These are phyloP conservation scores for Porcisia deanei DNA, from an alignment of 208 protist species.

Conservation along the genomic window DNA sequence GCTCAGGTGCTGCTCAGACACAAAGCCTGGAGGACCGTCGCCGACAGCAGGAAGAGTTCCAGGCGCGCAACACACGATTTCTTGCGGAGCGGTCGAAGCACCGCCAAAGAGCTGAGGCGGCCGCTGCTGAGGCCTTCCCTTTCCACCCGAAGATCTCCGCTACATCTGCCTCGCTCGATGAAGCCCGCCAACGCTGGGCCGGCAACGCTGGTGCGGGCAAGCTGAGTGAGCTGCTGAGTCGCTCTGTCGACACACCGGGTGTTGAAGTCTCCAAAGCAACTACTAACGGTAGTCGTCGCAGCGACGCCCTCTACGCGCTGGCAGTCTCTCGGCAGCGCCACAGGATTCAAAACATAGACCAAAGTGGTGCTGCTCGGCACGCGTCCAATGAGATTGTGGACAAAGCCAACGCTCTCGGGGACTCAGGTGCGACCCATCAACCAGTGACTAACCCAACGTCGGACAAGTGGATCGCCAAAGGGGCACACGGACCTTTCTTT, in stretches of 20 bases:
- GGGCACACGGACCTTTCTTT: slow-evolving; percentile 74
- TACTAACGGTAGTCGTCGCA: slow-evolving; percentile 9
- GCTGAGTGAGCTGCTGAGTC: slow-evolving; percentile 15
- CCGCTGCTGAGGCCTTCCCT: slow-evolving; percentile 31
- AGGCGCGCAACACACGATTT: slow-evolving; percentile 40
- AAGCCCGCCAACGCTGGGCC: slow-evolving; percentile 6
- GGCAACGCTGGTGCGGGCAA: neutral
- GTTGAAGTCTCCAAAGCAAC: slow-evolving; percentile 1
- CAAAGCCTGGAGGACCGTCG: slow-evolving; percentile 18
- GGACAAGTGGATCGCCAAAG: slow-evolving; percentile 67
- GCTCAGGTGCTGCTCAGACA: neutral
- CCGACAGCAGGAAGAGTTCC: slow-evolving; percentile 38
- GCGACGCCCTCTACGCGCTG: slow-evolving; percentile 25
- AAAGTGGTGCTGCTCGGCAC: neutral
- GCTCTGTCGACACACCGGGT: neutral
- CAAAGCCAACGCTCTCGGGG: neutral
- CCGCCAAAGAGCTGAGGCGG: slow-evolving; percentile 25
- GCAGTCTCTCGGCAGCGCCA: slow-evolving; percentile 22
- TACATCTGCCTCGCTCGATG: slow-evolving; percentile 66
- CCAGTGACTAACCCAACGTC: slow-evolving; percentile 65
- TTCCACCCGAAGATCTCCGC: slow-evolving; percentile 69
- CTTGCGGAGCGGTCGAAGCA: slow-evolving; percentile 42
- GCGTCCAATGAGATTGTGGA: neutral
- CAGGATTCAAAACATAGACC: neutral
- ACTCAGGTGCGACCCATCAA: slow-evolving; percentile 16